Base-by-base conservation (phyloP, 192 early-diverging fungal genomes). In the Entomortierella parvispora region DNA sequence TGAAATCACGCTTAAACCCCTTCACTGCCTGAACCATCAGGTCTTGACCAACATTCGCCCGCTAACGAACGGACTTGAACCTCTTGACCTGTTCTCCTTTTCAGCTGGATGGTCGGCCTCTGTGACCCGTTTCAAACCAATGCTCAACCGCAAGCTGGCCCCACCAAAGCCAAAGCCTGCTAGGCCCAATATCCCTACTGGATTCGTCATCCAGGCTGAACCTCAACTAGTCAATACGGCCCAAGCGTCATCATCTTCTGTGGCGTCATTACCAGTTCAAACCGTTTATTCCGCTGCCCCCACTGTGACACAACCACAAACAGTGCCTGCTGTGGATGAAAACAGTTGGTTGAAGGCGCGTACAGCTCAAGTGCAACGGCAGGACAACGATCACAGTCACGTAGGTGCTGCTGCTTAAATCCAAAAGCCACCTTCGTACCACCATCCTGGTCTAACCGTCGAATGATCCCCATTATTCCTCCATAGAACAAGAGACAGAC, bases 131-230 rank as follows among this genome's bases (percentile, higher is more conserved):
- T 71, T 83, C 70, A 77, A 80, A 64, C 81, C 81, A 8, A 79
- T 66, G 55, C 54, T 82, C n/a, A 79, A 83, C 37, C 37, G 87
- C 48, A 85, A 85, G 56, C 80, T 71, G 9, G 61, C 80, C 5
- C 84, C 81, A 51, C 81, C 84, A 32, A 86, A 85, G 29, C 83
- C 85, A 29, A 85, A 81, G 50, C 63, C 84, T 10, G 68, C 72
- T 40, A 60, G 70, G 11, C 49, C 70, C 47, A 12, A 42, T 37
- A 62, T 68, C 47, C 48, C 60, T 47, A 53, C 60, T 10, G 71
- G 68, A 46, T 68, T 72, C 51, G 70, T 53, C 33, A 46, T 62
- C 2, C 67, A 70, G 54, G 33, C 44, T 25, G 2, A 11, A 8
- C 50, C 62, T 23, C 25, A 61, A 9, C 14, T 69, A 52, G 50